Base-by-base conservation (phyloP, 75 land plant genomes). In the Picea sitchensis region DNA sequence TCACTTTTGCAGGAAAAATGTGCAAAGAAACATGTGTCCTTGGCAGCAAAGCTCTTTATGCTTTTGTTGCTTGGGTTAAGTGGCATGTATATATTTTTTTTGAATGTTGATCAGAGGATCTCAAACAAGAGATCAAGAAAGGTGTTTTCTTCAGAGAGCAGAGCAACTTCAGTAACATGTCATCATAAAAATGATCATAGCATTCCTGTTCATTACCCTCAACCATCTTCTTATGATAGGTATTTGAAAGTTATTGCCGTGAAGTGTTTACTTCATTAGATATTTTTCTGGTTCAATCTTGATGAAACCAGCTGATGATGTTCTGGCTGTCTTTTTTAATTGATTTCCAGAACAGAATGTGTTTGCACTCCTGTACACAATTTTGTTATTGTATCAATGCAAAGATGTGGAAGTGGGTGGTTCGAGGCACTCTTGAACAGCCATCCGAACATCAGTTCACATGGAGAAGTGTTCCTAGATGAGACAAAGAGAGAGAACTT, bases 331-430 rank as follows among this genome's bases (percentile, higher is more conserved):
- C 1, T 14, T 34, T 78, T 72, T 14, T 32, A 11, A 65, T 54
- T 36, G 31, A 23, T 78, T 14, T 23, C 51, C 87, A 94, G 96
- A 89, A 77, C 79, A 75, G 95, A 95, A 80, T 95, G 98, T 77
- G 58, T 62, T 1, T 92, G 95, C 84, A 86, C 89, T 73, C 95
- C 98, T 77, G 98, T 95, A 11, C 91, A 94, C 44, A 81, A 76
- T 61, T 95, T 95, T 85, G 98, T 87, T 17, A 86, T 95, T 76
- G 75, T 95, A 59, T 95, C 98, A 21, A 92, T 85, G 86, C 98
- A 95, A 83, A 87, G 98, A 73, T 92, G 95, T 56, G 98, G 98
- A 26, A 95, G 98, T 85, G 98, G 98, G 59, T 95, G 98, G 98
- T 92, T 95, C 86, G 98, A 95, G 84, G 91, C 98, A 54, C 89